phyloP scores from a whole-genome alignment of 441 rosid genomes.

The Aquilaria agallochum region DNA sequence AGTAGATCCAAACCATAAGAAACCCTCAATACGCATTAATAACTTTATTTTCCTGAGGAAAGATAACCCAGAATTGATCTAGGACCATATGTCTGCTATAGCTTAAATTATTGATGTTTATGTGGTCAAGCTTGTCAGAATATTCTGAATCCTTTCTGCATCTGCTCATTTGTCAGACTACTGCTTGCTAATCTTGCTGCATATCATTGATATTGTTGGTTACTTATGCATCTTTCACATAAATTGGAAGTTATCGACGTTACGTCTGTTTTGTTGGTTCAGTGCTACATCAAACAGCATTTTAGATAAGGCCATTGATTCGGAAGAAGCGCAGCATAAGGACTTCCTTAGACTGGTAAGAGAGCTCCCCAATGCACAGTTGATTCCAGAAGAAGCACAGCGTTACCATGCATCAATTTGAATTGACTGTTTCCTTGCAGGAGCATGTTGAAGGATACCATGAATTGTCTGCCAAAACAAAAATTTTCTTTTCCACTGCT shows the following conservation, averaged over 20 bases:
- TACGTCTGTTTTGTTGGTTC: conserved; percentile 21
- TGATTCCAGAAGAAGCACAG: neutral
- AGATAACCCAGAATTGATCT: too few relatives aligned
- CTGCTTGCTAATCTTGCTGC: too few relatives aligned
- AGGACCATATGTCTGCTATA: too few relatives aligned
- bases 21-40: too few relatives aligned
- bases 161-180: too few relatives aligned
- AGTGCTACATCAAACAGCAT: conserved; percentile 96
- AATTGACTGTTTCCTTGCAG: conserved; percentile 31
- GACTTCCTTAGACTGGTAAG: conserved; percentile 95
- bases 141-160: too few relatives aligned
- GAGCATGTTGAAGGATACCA: conserved; percentile 98
- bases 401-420: neutral
- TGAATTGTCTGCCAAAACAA: conserved; percentile 93
- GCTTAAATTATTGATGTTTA: too few relatives aligned
- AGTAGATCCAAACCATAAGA: too few relatives aligned
- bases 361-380: neutral
- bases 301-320: conserved; percentile 93
- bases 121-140: too few relatives aligned
- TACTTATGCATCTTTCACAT: neutral
- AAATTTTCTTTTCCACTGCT: conserved; percentile 80
- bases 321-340: conserved; percentile 88
- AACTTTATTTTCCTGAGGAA: too few relatives aligned
- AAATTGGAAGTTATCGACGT: conserved; percentile 13
- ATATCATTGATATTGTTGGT: too few relatives aligned